These are phyloP conservation scores for Hanseniaspora jakobsenii DNA, from an alignment of 805 yeast species.

Conservation along the genomic window DNA sequence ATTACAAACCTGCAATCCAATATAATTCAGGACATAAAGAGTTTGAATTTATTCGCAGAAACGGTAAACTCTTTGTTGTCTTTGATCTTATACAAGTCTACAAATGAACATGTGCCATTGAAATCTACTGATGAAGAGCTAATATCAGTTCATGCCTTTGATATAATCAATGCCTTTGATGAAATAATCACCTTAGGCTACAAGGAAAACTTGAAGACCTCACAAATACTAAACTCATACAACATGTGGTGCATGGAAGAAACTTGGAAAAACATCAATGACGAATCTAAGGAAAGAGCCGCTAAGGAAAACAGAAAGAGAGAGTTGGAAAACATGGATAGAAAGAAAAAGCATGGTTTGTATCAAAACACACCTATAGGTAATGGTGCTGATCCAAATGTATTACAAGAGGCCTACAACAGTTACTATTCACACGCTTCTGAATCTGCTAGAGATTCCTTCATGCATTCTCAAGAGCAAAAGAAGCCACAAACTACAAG, in stretches of 20 bases:
- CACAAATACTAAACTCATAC: constrained; percentile 78
- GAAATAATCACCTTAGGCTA: constrained; percentile 85
- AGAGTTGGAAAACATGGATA: constrained; percentile 80
- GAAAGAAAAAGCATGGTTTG: constrained; percentile 35
- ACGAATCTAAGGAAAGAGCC: constrained; percentile 89
- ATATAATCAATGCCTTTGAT: constrained; percentile 81
- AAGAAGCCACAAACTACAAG: no score
- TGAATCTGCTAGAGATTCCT: constrained; percentile 30
- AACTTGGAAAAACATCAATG: constrained; percentile 94
- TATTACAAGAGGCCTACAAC: constrained; percentile 30
- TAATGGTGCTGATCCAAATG: constrained; percentile 24
- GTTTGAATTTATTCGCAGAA: constrained; percentile 73
- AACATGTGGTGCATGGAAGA: constrained; percentile 99
- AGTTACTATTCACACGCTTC: constrained; percentile 30
- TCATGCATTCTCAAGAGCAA: constrained; percentile 20
- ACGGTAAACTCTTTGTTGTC: constrained; percentile 59
- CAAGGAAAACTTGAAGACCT: constrained; percentile 68
- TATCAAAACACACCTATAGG: constrained; percentile 26
- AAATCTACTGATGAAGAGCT: constrained; percentile 69
- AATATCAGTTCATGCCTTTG: constrained; percentile 74
- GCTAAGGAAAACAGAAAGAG: constrained; percentile 95
- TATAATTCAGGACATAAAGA: constrained; percentile 86
- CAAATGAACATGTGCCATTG: constrained; percentile 13
- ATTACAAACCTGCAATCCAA: constrained; percentile 86
- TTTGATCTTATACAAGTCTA: constrained; percentile 4